These are phyloP conservation scores for Tricholoma terreum DNA, from an alignment of 768 basidiomycete genomes.

Conservation along the genomic window DNA sequence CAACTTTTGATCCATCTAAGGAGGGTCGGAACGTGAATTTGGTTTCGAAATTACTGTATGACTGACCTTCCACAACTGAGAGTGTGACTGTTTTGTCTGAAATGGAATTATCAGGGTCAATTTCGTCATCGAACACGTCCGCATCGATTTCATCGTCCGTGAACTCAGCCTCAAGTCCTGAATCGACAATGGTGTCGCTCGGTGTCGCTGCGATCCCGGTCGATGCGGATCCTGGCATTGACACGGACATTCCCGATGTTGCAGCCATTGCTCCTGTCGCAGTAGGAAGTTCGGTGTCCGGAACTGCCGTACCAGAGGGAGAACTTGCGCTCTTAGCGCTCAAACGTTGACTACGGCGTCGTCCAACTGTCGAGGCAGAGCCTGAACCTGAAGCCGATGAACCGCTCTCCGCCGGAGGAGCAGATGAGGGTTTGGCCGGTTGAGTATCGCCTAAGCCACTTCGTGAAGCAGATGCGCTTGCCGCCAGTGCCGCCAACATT, in stretches of 20 bases:
- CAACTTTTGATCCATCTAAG: slow-evolving; percentile 86
- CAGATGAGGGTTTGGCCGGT: slow-evolving; percentile 26
- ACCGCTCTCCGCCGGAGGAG: slow-evolving; percentile 29
- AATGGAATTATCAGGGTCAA: slow-evolving; percentile 65
- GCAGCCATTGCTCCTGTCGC: slow-evolving; percentile 9
- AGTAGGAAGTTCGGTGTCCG: slow-evolving; percentile 13
- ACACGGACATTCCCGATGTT: slow-evolving; percentile 6
- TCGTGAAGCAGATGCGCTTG: slow-evolving; percentile 61
- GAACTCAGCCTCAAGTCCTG: slow-evolving; percentile 69
- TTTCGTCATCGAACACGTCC: slow-evolving; percentile 87
- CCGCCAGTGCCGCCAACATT: slow-evolving; percentile 88
- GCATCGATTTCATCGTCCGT: slow-evolving; percentile 87
- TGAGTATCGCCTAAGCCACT: slow-evolving; percentile 33
- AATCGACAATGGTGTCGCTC: slow-evolving; percentile 61
- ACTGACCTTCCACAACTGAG: slow-evolving; percentile 72
- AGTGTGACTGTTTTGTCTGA: slow-evolving; percentile 86
- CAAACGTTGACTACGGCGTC: slow-evolving; percentile 81
- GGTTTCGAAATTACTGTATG: background rate
- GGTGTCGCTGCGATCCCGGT: slow-evolving; percentile 40
- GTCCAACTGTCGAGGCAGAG: slow-evolving; percentile 42
- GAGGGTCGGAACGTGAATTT: slow-evolving; percentile 7
- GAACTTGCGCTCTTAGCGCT: slow-evolving; percentile 57
- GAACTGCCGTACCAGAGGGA: slow-evolving; percentile 8
- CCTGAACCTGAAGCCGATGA: slow-evolving; percentile 25
- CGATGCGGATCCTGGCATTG: slow-evolving; percentile 15